These are phyloP conservation scores for Schwanniomyces pseudopolymorphus DNA, from an alignment of 805 yeast genomes.

Conservation along the genomic window DNA sequence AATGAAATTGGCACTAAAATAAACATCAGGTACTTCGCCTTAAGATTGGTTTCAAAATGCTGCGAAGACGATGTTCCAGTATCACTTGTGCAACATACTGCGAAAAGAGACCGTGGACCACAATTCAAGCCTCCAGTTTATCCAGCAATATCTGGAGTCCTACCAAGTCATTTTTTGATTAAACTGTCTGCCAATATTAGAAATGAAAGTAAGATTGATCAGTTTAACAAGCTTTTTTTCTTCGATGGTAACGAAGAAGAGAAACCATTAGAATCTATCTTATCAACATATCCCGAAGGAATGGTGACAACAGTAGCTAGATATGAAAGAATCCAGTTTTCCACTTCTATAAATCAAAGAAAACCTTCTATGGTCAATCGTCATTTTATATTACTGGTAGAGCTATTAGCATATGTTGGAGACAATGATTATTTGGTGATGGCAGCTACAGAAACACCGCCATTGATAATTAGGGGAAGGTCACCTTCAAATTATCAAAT, in stretches of 20 bases:
- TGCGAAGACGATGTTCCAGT: slow-evolving; percentile 49
- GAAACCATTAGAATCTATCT: slow-evolving; percentile 17
- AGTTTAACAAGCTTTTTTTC: slow-evolving; percentile 51
- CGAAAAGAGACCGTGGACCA: slow-evolving; percentile 73
- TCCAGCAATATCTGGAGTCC: slow-evolving; percentile 54
- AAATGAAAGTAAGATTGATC: slow-evolving; percentile 51
- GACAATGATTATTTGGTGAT: slow-evolving; percentile 29
- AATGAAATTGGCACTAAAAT: slow-evolving; percentile 15
- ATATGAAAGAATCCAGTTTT: slow-evolving; percentile 68
- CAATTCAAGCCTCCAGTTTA: slow-evolving; percentile 57
- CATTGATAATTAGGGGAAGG: slow-evolving; percentile 61
- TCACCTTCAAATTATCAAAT: slow-evolving; percentile 59
- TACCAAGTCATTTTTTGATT: slow-evolving; percentile 58
- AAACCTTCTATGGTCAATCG: slow-evolving; percentile 45
- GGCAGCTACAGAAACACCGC: slow-evolving; percentile 56
- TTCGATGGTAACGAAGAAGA: slow-evolving; percentile 23
- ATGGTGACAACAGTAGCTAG: slow-evolving; percentile 58
- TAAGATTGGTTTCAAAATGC: slow-evolving; percentile 52
- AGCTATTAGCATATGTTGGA: slow-evolving; percentile 46
- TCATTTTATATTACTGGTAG: slow-evolving; percentile 52
- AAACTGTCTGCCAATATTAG: slow-evolving; percentile 63
- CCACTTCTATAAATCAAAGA: slow-evolving; percentile 49
- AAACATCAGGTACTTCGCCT: slow-evolving; percentile 48
- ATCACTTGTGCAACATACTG: slow-evolving; percentile 64
- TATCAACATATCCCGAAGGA: slow-evolving; percentile 47